A percentile compares a stretch with the other conserved stretches of the same genome.
phyloP scores from a whole-genome alignment of 306 rosid species.

The Carpinus viminea region DNA sequence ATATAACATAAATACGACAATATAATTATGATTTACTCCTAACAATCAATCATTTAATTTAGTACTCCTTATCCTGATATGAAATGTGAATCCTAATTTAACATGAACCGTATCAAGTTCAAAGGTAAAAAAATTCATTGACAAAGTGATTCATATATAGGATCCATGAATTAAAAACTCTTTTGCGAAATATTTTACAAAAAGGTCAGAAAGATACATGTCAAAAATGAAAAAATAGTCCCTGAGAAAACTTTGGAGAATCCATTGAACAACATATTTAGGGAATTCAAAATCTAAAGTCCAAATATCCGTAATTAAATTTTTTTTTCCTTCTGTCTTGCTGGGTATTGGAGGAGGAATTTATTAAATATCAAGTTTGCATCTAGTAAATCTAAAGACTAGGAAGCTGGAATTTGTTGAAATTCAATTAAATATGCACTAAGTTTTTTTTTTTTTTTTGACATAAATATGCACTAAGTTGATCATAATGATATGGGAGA shows the following conservation, averaged over 20 bases:
- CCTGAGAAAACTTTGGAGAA: background rate
- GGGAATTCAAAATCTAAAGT: background rate
- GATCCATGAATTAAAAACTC: background rate
- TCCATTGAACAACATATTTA: background rate
- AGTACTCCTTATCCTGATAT: too few species aligned
- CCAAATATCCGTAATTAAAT: background rate
- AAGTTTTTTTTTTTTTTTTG: too few species aligned
- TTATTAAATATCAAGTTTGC: background rate
- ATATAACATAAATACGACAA: too few species aligned
- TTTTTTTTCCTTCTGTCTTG: background rate
- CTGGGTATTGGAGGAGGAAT: background rate
- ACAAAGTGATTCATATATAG: background rate
- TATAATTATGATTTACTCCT: too few species aligned
- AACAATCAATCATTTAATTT: too few species aligned
- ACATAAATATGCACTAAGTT: background rate
- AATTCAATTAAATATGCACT: background rate
- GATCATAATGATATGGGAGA: background rate
- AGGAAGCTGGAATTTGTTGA: background rate
- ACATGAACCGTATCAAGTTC: background rate
- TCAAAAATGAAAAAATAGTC: background rate
- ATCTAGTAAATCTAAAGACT: background rate
- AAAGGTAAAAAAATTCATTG: background rate
- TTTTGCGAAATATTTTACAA: background rate
- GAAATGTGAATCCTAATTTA: too few species aligned
- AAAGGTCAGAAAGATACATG: background rate